A percentile compares a stretch with the other conserved stretches of the same genome.
Conservation (phyloP, 2,329 filamentous ascomycete species). For the Chrysosporium keratinophilum region DNA sequence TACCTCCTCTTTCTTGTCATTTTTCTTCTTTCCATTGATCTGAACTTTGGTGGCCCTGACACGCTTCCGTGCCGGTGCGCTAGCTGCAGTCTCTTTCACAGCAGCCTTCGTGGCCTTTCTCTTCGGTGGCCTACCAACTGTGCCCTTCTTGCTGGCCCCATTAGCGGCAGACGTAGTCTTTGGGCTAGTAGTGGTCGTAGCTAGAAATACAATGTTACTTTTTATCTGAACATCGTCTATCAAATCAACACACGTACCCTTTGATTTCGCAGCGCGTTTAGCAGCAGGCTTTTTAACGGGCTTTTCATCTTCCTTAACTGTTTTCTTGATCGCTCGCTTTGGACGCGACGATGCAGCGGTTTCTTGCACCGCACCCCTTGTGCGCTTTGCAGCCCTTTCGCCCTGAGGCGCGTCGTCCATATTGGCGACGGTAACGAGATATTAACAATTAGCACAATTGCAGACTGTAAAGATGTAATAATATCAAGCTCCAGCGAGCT, state of each 20-base stretch:
- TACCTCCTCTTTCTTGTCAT: neutral
- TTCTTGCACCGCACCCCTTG: slow-evolving; percentile 7
- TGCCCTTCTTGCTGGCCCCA: neutral
- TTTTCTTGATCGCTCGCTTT: slow-evolving; percentile 5
- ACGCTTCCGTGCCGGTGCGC: neutral
- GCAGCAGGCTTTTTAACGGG: too few relatives aligned
- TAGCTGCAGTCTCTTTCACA: neutral
- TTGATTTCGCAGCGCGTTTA: slow-evolving; percentile 4
- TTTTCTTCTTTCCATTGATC: slow-evolving; percentile 1
- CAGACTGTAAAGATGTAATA: too few relatives aligned
- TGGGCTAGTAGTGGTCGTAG: neutral
- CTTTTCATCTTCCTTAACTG: neutral
- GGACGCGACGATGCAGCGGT: slow-evolving; percentile 14
- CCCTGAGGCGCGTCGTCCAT: too few relatives aligned
- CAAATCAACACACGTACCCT: neutral
- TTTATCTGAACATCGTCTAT: neutral
- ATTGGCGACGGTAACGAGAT: too few relatives aligned
- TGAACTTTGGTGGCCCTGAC: neutral
- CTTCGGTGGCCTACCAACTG: slow-evolving; percentile 2
- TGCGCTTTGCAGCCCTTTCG: neutral
- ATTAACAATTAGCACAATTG: too few relatives aligned
- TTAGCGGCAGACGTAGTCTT: neutral
- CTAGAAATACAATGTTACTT: neutral
- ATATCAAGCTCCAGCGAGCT: too few relatives aligned
- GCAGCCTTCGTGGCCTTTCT: slow-evolving; percentile 1